Percentiles rank a stretch among this genome's conserved stretches.
phyloP scores from a whole-genome alignment of 2,329 filamentous ascomycete genomes.

The Gnomoniopsis smithogilvyi region DNA sequence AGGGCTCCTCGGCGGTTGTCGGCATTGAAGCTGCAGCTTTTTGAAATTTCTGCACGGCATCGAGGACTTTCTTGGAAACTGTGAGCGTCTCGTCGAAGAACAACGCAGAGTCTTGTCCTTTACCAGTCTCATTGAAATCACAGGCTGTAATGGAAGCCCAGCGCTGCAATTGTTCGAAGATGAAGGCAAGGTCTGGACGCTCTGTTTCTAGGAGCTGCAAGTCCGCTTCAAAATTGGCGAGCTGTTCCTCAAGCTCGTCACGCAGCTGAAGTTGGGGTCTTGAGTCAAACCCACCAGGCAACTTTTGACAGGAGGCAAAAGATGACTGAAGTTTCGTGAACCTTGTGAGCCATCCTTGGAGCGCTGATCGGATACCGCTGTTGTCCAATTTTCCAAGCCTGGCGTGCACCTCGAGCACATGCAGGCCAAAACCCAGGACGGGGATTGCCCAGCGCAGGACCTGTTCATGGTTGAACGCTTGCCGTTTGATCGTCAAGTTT shows the following conservation, averaged over 20 bases:
- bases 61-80: constrained; percentile 72
- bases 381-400: constrained; percentile 58
- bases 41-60: constrained; percentile 72
- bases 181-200: constrained; percentile 59
- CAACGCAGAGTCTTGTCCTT: constrained; percentile 29
- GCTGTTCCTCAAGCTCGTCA: constrained; percentile 30
- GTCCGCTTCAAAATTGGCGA: constrained; percentile 35
- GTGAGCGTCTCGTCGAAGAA: constrained; percentile 59
- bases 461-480: constrained; percentile 24
- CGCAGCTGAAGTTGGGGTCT: constrained; percentile 32
- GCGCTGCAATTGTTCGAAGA: constrained; percentile 61
- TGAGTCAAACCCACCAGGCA: constrained; percentile 52
- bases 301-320: constrained; percentile 38
- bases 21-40: constrained; percentile 54
- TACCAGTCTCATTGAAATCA: constrained; percentile 13
- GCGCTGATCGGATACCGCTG: constrained; percentile 36
- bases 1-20: constrained; percentile 54
- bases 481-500: constrained; percentile 20
- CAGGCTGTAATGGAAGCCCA: constrained; percentile 50
- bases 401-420: constrained; percentile 63
- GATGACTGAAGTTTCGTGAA: constrained; percentile 42
- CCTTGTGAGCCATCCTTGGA: constrained; percentile 48
- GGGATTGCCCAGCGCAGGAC: constrained; percentile 61
- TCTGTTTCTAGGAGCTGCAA: constrained; percentile 41
- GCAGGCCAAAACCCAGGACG: constrained; percentile 60